Percentiles rank a stretch among this genome's conserved stretches.
Conservation (phyloP, 441 rosid species). For the Populus hybrid region DNA sequence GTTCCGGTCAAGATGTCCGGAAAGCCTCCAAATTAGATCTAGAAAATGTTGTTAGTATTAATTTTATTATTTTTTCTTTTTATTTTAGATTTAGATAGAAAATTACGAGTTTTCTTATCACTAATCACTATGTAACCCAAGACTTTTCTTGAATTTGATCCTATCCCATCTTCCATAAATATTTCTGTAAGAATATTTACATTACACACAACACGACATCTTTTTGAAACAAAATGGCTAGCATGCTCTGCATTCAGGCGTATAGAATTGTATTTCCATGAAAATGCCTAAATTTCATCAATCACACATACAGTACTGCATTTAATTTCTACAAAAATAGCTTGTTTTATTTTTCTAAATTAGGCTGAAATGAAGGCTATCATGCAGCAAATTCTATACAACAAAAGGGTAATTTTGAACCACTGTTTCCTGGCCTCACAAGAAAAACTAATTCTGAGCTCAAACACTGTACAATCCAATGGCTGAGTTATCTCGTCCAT, state of each 20-base stretch:
- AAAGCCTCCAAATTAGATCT: no score
- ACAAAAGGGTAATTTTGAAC: neutral
- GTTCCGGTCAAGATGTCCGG: no score
- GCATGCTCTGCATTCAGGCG: neutral
- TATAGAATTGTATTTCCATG: no score
- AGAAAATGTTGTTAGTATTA: no score
- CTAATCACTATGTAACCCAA: neutral
- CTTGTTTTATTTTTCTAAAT: no score
- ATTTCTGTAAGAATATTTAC: neutral
- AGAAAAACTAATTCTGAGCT: neutral
- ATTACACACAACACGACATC: neutral
- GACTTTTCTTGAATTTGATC: neutral
- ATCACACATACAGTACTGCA: no score
- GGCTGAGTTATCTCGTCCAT: neutral
- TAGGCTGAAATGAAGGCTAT: neutral
- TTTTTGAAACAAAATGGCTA: conserved; percentile 16
- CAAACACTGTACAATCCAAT: neutral
- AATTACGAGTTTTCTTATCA: neutral
- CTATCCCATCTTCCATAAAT: neutral
- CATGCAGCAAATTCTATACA: neutral
- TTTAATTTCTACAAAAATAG: no score
- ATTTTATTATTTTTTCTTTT: no score
- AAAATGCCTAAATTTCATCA: no score
- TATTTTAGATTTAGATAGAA: neutral
- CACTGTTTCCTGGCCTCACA: neutral